Evolutionary conservation across 2,329 filamentous ascomycete genomes (phyloP), one percentile per base, ranked within the genome.

Genomic region (Chlorencoelia australis): DNA sequence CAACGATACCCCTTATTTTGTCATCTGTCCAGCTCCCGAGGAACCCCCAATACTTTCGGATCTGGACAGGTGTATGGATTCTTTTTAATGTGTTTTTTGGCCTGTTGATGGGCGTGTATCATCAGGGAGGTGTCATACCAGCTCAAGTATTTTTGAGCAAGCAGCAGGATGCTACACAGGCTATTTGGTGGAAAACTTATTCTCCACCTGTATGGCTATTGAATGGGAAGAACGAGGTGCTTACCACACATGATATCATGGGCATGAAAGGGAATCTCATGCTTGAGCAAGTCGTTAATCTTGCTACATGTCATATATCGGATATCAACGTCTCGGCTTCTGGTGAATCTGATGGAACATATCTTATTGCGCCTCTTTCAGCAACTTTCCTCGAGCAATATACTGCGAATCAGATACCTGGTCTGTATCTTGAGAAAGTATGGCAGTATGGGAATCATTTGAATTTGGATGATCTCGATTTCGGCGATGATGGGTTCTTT

Each of bases 111-210:
- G 83, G 83, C n/a, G 64, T 75, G 4, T 89, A 85, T 53, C 83
- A 89, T 56, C 83, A 89, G 60, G 83, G 80, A 18, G 83, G 83
- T 28, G 73, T 88, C 17, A 69, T 89, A 1, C 80, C 82, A 0
- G 76, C 75, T 5, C 83, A 89, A 51, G 74, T 82, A 1, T 84
- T 84, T 54, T 67, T 89, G 52, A 81, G 76, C 51, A 73, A 72
- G 37, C 77, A 82, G 37, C 43, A 43, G 46, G 78, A 81, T 44
- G 75, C 81, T 7, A 77, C 75, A 2, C 69, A 79, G 21, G 79
- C 79, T 3, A 44, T 58, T 33, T 89, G 83, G 83, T 89, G 83
- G 83, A 88, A 87, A 57, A 88, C 83, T 1, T 88, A 88, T 55
- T 82, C 78, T 55, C 83, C 83, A 13, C 83, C 83, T 0, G 79